Conservation (phyloP, 345 rosid genomes). For the Tarenaya hassleriana region DNA sequence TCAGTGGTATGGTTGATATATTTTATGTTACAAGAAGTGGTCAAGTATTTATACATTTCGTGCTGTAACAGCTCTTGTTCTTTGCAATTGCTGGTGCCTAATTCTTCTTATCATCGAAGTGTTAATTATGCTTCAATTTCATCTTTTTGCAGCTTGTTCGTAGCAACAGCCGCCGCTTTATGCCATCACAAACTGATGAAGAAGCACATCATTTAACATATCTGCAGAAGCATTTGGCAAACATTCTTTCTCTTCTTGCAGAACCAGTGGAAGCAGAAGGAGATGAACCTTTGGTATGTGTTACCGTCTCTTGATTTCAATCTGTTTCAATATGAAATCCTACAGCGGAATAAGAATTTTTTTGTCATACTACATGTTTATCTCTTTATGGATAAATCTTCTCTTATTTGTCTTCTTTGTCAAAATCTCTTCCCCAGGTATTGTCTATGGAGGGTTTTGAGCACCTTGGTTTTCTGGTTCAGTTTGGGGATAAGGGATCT, state of each 20-base stretch:
- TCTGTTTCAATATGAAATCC: not conserved
- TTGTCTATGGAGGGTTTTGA: conserved; percentile 86
- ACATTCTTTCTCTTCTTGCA: conserved; percentile 81
- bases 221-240: conserved; percentile 87
- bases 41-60: not conserved
- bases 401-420: conserved; percentile 23
- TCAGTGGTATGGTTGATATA: conserved; percentile 1
- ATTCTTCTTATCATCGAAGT: not conserved
- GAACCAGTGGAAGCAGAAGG: conserved; percentile 87
- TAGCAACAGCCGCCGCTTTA: conserved; percentile 90
- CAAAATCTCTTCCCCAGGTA: conserved; percentile 45
- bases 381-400: conserved; percentile 6
- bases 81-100: not conserved
- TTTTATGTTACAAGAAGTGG: not conserved
- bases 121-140: conserved; percentile 1
- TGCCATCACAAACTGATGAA: conserved; percentile 96
- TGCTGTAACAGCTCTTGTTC: conserved; percentile 8
- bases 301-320: conserved; percentile 8
- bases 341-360: not conserved
- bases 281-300: conserved; percentile 79
- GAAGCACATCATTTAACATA: conserved; percentile 96
- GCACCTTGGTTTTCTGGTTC: conserved; percentile 93
- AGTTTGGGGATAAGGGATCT: conserved; percentile 82
- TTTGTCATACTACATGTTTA: conserved; percentile 2
- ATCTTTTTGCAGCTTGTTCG: conserved; percentile 71